phyloP scores from a whole-genome alignment of 805 yeast species.

The Saccharomycopsis synnaedendra region DNA sequence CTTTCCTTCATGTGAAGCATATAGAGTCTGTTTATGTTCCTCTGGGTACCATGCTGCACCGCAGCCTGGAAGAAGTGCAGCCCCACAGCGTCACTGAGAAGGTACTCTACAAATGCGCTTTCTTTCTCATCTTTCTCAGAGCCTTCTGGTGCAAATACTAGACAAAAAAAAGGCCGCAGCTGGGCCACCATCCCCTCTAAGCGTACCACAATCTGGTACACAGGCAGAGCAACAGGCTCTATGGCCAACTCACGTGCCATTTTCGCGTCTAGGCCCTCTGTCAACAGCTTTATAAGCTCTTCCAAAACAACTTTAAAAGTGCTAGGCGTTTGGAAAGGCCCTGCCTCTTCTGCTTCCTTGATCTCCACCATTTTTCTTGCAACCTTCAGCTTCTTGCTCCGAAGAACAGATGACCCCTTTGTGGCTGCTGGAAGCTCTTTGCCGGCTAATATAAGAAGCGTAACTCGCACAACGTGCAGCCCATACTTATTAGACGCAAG shows the following conservation, averaged over 20 bases:
- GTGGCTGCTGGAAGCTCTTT: slow-evolving; percentile 67
- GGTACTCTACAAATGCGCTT: slow-evolving; percentile 72
- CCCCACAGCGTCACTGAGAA: slow-evolving; percentile 83
- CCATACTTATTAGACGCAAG: slow-evolving; percentile 74
- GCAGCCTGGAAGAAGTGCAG: slow-evolving; percentile 79
- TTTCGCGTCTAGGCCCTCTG: slow-evolving; percentile 23
- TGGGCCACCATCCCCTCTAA: slow-evolving; percentile 73
- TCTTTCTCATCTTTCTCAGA: slow-evolving; percentile 47
- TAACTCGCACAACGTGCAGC: slow-evolving; percentile 72
- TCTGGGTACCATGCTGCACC: slow-evolving; percentile 52
- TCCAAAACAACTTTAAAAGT: slow-evolving; percentile 37
- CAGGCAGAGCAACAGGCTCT: slow-evolving; percentile 80
- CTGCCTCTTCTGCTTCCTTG: slow-evolving; percentile 57
- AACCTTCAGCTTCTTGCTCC: slow-evolving; percentile 75
- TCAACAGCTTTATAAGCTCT: slow-evolving; percentile 41
- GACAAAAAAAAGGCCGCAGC: slow-evolving; percentile 60
- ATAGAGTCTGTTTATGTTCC: slow-evolving; percentile 62
- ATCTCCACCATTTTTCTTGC: slow-evolving; percentile 92
- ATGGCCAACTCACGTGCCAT: slow-evolving; percentile 64
- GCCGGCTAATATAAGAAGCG: slow-evolving; percentile 65
- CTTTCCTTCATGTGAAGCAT: slow-evolving; percentile 63
- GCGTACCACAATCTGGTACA: slow-evolving; percentile 64
- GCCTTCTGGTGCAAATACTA: slow-evolving; percentile 40
- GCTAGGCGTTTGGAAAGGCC: slow-evolving; percentile 55
- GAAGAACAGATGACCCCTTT: slow-evolving; percentile 54